Evolutionary conservation across 805 yeast species (phyloP), one percentile per base, ranked within the genome.

Genomic region (Spencermartinsiella europaea): DNA sequence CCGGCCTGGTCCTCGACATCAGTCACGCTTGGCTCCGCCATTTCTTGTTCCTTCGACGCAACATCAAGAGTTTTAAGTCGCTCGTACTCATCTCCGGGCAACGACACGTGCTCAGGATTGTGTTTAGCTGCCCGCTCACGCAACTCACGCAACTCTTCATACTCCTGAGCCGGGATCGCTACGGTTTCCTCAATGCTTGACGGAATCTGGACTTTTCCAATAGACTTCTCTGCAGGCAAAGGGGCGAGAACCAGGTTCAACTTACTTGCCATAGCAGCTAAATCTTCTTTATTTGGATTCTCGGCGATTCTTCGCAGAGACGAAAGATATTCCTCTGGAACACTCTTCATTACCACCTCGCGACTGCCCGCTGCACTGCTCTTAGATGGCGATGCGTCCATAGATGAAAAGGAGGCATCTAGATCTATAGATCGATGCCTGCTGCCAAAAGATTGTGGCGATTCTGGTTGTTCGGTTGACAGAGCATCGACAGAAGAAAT

Each of bases 281-380:
- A 47, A 44, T 64, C 68, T 1, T 52, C 57, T 21, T 50, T 42
- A 5, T 58, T 50, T 3, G 69, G 70, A 16, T 43, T 37, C 50
- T 65, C 68, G 5, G 57, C 61, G 25, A 64, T 53, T 14, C 59
- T 49, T 21, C 60, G 54, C 42, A 64, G 45, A 0, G 60, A 51
- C 5, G 60, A 56, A n/a, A 64, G 50, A 34, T 64, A 64, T 7
- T 53, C 57, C 0, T 56, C 48, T 1, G 68, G 65, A 2, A 64
- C 68, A 1, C 61, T 55, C 35, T 48, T 49, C 48, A 59, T 51
- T 34, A 52, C 58, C 7, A 56, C 27, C 10, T 44, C 55, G n/a
- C 14, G 7, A 7, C 21, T 22, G 10, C 25, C n/a, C n/a, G n/a
- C n/a, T 21, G 20, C 5, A 33, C 12, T 20, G n/a, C 21, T 33